Evolutionary conservation across 1,284 basidiomycete genomes (phyloP), one percentile per base, ranked within the genome.

Genomic region (Irpex sp.): DNA sequence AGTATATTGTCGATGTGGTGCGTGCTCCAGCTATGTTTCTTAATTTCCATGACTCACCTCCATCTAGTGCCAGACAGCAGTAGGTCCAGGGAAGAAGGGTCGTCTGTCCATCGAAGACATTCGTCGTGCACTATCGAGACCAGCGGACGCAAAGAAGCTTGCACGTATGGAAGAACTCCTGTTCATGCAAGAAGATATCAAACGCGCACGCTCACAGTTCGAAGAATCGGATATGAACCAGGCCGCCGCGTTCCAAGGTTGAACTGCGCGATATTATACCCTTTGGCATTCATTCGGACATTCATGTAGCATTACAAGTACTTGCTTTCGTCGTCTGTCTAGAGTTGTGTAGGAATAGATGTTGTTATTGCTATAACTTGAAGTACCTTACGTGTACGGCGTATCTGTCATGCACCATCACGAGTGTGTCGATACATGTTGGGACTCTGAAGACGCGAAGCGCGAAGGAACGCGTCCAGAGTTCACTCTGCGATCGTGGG

Each of bases 131-230:
- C 76, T 96, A 37, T 90, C 90, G 26, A 80, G 87, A 58, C 87
- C 89, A 1, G 89, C 90, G 15, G 92, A 94, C 70, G 86, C 89
- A 37, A 94, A 93, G 76, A 95, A 95, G 72, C 83, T 96, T 38
- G 92, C 92, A 31, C 82, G 93, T 65, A 88, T 95, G 85, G 93
- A 96, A 74, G 93, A 96, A 74, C 78, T 96, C 44, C 74, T 95
- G 36, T 93, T 94, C 79, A 93, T 94, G 89, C 92, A 94, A 72
- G 92, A 94, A 73, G 93, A 94, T 68, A 94, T 95, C 77, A 92
- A 93, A 72, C 86, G 92, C n/a, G 93, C 93, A 8, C 83, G 92
- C 52, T 86, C 88, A 7, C 87, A 92, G 72, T 93, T 93, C 67
- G 85, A 88, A 58, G 88, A 89, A 66, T 79, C 82, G 57, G 86